These are phyloP conservation scores for Dioszegia hungarica DNA, from an alignment of 768 basidiomycete genomes.

Conservation along the genomic window DNA sequence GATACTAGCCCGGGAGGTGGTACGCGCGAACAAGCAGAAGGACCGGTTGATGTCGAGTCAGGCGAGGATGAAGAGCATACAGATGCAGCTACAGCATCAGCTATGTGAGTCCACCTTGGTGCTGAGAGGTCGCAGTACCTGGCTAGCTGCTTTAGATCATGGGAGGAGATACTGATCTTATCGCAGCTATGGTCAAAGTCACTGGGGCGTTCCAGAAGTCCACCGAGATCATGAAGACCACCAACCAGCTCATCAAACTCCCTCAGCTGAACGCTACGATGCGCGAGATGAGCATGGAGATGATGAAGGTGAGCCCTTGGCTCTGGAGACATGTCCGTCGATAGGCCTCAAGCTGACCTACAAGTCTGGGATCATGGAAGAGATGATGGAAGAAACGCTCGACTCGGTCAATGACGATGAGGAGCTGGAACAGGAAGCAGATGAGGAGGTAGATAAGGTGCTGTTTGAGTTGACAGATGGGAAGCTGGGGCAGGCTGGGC, in stretches of 20 bases:
- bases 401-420: slow-evolving; percentile 82
- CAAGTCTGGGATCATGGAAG: slow-evolving; percentile 93
- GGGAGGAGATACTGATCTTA: too few species aligned
- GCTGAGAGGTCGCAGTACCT: too few species aligned
- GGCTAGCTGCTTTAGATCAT: background rate
- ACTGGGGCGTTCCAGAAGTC: slow-evolving; percentile 97
- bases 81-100: slow-evolving; percentile 83
- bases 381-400: slow-evolving; percentile 92
- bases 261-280: slow-evolving; percentile 89
- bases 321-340: too few species aligned
- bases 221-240: slow-evolving; percentile 97
- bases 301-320: slow-evolving; percentile 92
- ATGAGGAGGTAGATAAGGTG: slow-evolving; percentile 94
- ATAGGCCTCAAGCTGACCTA: background rate
- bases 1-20: slow-evolving; percentile 88
- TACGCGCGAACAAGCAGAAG: slow-evolving; percentile 89
- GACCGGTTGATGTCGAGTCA: slow-evolving; percentile 87
- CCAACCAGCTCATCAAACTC: slow-evolving; percentile 83
- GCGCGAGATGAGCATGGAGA: slow-evolving; percentile 98
- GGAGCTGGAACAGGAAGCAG: slow-evolving; percentile 91
- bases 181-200: slow-evolving; percentile 85
- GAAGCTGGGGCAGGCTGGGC: slow-evolving; percentile 80
- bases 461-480: slow-evolving; percentile 92
- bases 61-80: slow-evolving; percentile 83
- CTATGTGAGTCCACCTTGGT: slow-evolving; percentile 64